Evolutionary conservation across 441 rosid genomes (phyloP).

Genomic region (Capsella rubella): DNA sequence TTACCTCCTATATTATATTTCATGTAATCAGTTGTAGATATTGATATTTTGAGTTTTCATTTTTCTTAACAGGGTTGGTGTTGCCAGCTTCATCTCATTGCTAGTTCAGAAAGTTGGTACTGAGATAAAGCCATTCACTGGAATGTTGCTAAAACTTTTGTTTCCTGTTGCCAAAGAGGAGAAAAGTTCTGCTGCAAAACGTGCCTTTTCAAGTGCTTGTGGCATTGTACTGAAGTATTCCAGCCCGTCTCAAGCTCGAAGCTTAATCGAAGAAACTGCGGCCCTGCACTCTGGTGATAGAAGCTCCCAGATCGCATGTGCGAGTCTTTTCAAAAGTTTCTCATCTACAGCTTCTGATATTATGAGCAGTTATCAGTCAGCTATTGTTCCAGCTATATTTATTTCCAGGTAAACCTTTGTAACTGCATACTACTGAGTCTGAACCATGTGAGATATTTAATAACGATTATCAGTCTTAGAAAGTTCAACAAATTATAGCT

Average conservation of each 20-base stretch:
- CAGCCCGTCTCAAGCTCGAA: conserved; percentile 72
- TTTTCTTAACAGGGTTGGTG: conserved; percentile 78
- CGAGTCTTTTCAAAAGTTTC: conserved; percentile 82
- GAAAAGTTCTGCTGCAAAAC: conserved; percentile 83
- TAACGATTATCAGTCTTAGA: neutral
- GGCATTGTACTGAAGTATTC: conserved; percentile 82
- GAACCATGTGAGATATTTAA: conserved; percentile 26
- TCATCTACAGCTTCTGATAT: conserved; percentile 83
- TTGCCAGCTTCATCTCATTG: conserved; percentile 86
- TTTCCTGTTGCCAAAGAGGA: conserved; percentile 90
- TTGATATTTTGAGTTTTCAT: conserved; percentile 32
- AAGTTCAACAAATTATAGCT: neutral
- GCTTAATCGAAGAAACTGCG: conserved; percentile 84
- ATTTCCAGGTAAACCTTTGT: conserved; percentile 72
- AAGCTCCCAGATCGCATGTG: conserved; percentile 87
- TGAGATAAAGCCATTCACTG: conserved; percentile 80
- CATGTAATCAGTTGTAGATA: conserved; percentile 2
- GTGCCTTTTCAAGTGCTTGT: conserved; percentile 94
- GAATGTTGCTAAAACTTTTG: conserved; percentile 71
- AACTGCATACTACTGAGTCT: conserved; percentile 1
- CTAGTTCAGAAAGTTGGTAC: conserved; percentile 85
- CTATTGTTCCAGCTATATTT: conserved; percentile 78
- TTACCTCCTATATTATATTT: neutral
- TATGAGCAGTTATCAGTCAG: conserved; percentile 72
- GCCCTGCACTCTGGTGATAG: conserved; percentile 84